Evolutionary conservation across 2,329 filamentous ascomycete species (phyloP).

Genomic region (Chaetomiaceae sp.): DNA sequence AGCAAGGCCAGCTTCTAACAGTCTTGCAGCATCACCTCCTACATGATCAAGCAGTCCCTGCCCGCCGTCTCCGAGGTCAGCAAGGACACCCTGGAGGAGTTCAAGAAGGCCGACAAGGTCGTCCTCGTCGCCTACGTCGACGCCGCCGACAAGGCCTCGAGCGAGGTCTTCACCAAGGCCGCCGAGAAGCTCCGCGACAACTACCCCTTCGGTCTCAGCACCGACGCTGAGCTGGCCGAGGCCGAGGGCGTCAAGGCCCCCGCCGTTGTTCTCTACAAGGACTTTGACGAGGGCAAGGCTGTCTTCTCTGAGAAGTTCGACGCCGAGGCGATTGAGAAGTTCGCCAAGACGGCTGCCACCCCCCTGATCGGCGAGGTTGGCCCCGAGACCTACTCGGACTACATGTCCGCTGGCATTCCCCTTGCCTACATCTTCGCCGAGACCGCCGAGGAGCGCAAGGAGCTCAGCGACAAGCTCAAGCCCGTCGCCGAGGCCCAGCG

Average conservation of each 20-base stretch:
- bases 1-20: not conserved
- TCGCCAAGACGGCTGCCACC: slow-evolving; percentile 79
- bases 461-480: slow-evolving; percentile 73
- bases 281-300: slow-evolving; percentile 94
- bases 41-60: slow-evolving; percentile 98
- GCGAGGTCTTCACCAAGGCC: slow-evolving; percentile 73
- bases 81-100: slow-evolving; percentile 81
- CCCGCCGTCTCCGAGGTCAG: slow-evolving; percentile 82
- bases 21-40: slow-evolving; percentile 59
- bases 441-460: slow-evolving; percentile 80
- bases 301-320: slow-evolving; percentile 79
- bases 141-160: slow-evolving; percentile 75
- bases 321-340: slow-evolving; percentile 71
- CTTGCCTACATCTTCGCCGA: slow-evolving; percentile 98
- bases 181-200: slow-evolving; percentile 78
- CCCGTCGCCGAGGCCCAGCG: slow-evolving; percentile 86
- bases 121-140: slow-evolving; percentile 87
- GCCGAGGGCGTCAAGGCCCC: slow-evolving; percentile 85
- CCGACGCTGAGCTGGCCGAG: slow-evolving; percentile 78
- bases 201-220: slow-evolving; percentile 87
- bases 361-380: slow-evolving; percentile 94
- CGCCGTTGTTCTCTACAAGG: slow-evolving; percentile 90
- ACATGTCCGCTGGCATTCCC: slow-evolving; percentile 89
- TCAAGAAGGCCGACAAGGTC: slow-evolving; percentile 97
- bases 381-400: slow-evolving; percentile 90